Evolutionary conservation across 768 basidiomycete genomes (phyloP), one percentile per base, ranked within the genome.

Genomic region (Phanerochaete carnosa): DNA sequence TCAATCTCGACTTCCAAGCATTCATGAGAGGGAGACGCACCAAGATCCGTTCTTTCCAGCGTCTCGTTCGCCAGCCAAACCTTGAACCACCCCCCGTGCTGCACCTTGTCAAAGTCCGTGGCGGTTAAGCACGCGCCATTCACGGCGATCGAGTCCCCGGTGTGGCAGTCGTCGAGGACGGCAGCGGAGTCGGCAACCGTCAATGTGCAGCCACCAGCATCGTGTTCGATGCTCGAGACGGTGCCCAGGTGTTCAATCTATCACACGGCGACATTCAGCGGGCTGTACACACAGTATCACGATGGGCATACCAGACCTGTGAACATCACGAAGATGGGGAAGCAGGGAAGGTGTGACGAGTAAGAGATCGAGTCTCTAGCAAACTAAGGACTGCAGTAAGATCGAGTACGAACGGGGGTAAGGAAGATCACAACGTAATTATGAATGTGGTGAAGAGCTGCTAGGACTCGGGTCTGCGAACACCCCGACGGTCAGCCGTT

Each of bases 31-130:
- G 61, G 26, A 16, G 9, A 69, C 77, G 66, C 70, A 92, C 96
- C 97, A 32, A 98, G 77, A 76, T 98, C 92, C 1, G 95, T 98
- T 73, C 94, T 79, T 56, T 85, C 81, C 61, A 99, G 76, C 15
- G 97, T 98, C 79, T 99, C 97, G 66, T 96, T 95, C 47, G 96
- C 95, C 51, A 99, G 77, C 82, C 95, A 96, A 50, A 98, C 93
- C 69, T 85, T 91, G 79, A 99, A 98, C 83, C 85, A 90, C 5
- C 92, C 92, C 0, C 85, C 87, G 2, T 81, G 66, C 45, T 80
- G 76, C 32, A 74, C 75, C 62, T 79, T 73, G 68, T 90, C 81
- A 68, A 96, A 98, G 67, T 85, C 86, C 1, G 89, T 95, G 46
- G 96, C 96, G 0, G 97, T 98, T 70, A 99, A 72, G 71, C 97